Percentiles rank a stretch among this genome's conserved stretches.
phyloP scores from a whole-genome alignment of 805 yeast genomes.

The Barnettozyma californica region DNA sequence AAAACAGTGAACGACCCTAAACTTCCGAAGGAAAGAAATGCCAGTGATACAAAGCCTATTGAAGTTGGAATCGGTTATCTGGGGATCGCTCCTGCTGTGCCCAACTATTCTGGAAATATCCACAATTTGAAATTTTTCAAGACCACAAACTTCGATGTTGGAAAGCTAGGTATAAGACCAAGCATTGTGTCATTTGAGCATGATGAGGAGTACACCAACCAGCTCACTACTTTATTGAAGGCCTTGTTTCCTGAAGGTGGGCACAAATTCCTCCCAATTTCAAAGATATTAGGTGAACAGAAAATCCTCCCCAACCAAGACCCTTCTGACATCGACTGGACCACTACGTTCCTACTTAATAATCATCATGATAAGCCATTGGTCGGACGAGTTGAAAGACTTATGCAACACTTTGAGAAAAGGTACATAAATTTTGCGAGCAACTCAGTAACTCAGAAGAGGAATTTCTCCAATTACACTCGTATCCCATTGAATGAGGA shows the following conservation, averaged over 20 bases:
- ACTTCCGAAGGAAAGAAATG: too few relatives aligned
- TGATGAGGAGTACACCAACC: neutral
- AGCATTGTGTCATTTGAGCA: neutral
- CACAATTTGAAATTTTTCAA: neutral
- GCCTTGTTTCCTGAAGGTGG: neutral
- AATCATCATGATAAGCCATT: neutral
- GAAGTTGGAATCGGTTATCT: neutral
- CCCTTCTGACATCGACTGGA: conserved; percentile 1
- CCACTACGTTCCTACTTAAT: neutral
- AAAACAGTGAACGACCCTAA: too few relatives aligned
- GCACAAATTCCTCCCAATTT: neutral
- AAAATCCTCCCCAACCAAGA: neutral
- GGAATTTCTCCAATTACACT: neutral
- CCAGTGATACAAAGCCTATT: neutral
- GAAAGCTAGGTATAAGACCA: neutral
- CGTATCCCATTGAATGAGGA: neutral
- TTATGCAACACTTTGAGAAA: neutral
- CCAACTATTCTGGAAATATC: neutral
- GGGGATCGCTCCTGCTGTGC: neutral
- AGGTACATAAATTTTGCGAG: neutral
- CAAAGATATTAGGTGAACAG: neutral
- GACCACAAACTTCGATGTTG: neutral
- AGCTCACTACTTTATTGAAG: neutral
- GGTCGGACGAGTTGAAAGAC: neutral
- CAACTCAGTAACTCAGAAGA: neutral